Evolutionary conservation across 495 filamentous ascomycete species (phyloP).

Genomic region (Tuber umbilicatum): DNA sequence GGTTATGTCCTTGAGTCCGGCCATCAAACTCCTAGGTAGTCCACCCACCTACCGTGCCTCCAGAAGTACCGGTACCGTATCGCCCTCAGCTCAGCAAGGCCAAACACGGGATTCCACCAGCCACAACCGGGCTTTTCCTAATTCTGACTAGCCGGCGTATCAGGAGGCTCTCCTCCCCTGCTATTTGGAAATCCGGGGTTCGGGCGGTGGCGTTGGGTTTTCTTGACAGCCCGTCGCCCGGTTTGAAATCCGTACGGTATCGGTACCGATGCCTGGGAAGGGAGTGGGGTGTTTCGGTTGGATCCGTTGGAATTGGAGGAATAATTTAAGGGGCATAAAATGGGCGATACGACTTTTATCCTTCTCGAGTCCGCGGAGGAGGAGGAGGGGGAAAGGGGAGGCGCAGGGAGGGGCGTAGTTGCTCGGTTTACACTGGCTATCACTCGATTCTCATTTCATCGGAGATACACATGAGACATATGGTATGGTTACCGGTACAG

Average conservation of each 20-base stretch:
- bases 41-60: neutral
- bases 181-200: neutral
- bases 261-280: neutral
- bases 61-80: neutral
- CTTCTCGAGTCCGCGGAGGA: neutral
- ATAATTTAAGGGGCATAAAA: neutral
- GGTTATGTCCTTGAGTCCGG: neutral
- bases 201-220: neutral
- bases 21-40: neutral
- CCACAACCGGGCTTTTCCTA: neutral
- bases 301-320: neutral
- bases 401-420: neutral
- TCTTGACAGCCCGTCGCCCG: neutral
- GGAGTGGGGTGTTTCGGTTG: neutral
- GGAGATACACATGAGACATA: neutral
- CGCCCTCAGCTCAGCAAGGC: neutral
- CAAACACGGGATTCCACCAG: neutral
- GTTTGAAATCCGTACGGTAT: conserved; percentile 4
- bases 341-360: neutral
- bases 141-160: neutral
- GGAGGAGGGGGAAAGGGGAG: no score
- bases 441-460: neutral
- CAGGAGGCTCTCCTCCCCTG: neutral
- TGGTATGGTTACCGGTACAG: no score
- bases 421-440: neutral